phyloP scores from a whole-genome alignment of 768 basidiomycete genomes.

The Mrakia blollopis region DNA sequence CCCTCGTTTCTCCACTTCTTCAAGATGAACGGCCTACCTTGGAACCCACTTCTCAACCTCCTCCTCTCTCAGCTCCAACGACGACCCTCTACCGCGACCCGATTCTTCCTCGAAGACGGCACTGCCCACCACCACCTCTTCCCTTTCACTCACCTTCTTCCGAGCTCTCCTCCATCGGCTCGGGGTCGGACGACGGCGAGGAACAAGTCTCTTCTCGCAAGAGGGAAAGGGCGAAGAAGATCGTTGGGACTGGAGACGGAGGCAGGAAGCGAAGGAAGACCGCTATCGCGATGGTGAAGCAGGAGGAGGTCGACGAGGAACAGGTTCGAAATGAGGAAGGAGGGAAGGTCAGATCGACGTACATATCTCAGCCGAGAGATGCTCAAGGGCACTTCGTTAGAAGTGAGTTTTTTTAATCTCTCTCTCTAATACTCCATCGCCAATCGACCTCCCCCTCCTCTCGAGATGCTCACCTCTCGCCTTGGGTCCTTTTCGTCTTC shows the following conservation, averaged over 20 bases:
- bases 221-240: not conserved
- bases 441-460: no score
- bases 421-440: no score
- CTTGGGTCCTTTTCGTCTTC: no score
- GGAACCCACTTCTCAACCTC: not conserved
- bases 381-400: not conserved
- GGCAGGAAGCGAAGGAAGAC: not conserved
- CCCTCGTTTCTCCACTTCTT: not conserved
- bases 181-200: not conserved
- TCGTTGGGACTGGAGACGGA: not conserved
- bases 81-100: not conserved
- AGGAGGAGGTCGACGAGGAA: not conserved
- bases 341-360: not conserved
- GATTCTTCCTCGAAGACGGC: not conserved
- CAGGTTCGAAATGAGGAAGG: not conserved
- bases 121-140: not conserved
- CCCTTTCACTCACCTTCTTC: not conserved
- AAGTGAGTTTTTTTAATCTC: not conserved
- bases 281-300: not conserved
- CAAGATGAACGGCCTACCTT: not conserved
- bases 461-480: no score
- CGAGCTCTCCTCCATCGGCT: not conserved
- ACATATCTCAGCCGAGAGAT: not conserved
- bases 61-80: not conserved
- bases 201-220: not conserved